A percentile compares a stretch with the other conserved stretches of the same genome.
Evolutionary conservation across 2,329 filamentous ascomycete genomes (phyloP).

Genomic region (Hypomyces rosellus): DNA sequence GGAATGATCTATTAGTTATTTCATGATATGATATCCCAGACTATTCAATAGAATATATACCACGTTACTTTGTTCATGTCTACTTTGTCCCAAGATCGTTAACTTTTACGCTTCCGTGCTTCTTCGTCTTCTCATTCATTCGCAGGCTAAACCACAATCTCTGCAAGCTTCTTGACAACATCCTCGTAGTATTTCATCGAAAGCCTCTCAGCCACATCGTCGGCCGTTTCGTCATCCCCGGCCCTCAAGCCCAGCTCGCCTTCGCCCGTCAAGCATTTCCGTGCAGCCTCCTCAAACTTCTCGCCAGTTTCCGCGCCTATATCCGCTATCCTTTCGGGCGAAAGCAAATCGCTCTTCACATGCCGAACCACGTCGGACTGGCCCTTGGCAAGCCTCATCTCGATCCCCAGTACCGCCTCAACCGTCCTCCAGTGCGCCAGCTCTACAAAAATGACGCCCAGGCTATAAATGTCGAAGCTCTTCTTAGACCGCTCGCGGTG

Average conservation of each 20-base stretch:
- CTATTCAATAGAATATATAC: conserved; percentile 12
- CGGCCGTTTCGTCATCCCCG: conserved; percentile 35
- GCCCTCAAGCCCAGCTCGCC: conserved; percentile 29
- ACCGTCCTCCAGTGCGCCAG: conserved; percentile 47
- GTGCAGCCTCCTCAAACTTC: conserved; percentile 32
- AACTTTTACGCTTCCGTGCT: not conserved
- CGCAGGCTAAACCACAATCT: conserved; percentile 26
- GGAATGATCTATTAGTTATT: conserved; percentile 1
- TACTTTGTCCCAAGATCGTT: not conserved
- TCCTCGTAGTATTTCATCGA: conserved; percentile 37
- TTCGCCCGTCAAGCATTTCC: conserved; percentile 31
- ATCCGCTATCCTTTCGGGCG: conserved; percentile 22
- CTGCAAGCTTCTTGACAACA: conserved; percentile 37
- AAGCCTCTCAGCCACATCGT: conserved; percentile 33
- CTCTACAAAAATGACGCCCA: conserved; percentile 47
- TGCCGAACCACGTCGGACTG: conserved; percentile 31
- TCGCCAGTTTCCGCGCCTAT: conserved; percentile 35
- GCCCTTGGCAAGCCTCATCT: conserved; percentile 27
- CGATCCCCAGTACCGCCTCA: conserved; percentile 36
- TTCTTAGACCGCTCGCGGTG: conserved; percentile 37
- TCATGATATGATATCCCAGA: conserved; percentile 11
- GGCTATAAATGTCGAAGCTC: conserved; percentile 45
- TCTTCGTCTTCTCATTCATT: too few relatives aligned
- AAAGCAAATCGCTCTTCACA: conserved; percentile 29
- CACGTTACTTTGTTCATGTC: not conserved